Evolutionary conservation across 169 alveolate genomes (phyloP), one percentile per base, ranked within the genome.

Genomic region (Babesia gibsoni): DNA sequence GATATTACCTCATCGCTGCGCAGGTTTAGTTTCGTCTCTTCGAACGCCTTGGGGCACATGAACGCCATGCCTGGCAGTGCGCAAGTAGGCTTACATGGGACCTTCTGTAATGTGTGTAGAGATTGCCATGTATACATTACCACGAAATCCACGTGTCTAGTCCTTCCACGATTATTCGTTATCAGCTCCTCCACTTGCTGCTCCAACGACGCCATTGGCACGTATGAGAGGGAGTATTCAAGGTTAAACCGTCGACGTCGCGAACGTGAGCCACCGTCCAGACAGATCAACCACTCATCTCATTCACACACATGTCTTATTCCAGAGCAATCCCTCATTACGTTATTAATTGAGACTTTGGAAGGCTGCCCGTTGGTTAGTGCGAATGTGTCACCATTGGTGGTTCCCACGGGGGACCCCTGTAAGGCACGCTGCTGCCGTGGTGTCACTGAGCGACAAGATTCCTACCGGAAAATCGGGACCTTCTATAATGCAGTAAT

Each of bases 21-120:
- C 32, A 56, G 42, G 45, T 78, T 64, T 30, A 73, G 84, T 65
- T 72, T 82, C 53, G 52, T 54, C 52, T 87, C 92, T 41, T 87
- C 92, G 52, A 70, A 25, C n/a, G 92, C 92, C 35, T 86, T 73
- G 20, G 84, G 58, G 43, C 70, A 78, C 20, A 87, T 35, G 72
- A 87, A 87, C 37, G 90, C 70, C 69, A 87, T 30, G 20, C 92
- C 92, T 25, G 92, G 92, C 30, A 87, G 36, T 33, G 81, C 79
- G 23, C 88, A 64, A 18, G 53, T 42, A 20, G 89, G 89, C 43
- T 46, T 59, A 35, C 92, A 87, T 14, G 92, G 92, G n/a, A 87
- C 89, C 70, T 74, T 77, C 92, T 87, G 58, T 50, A 58, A n/a
- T 25, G 0, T 33, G 4, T 50, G 8, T 27, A 3, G 3, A 1